A percentile compares a stretch with the other conserved stretches of the same genome.
Conservation (phyloP, 2,329 filamentous ascomycete genomes). For the Harringtonia aguacate region DNA sequence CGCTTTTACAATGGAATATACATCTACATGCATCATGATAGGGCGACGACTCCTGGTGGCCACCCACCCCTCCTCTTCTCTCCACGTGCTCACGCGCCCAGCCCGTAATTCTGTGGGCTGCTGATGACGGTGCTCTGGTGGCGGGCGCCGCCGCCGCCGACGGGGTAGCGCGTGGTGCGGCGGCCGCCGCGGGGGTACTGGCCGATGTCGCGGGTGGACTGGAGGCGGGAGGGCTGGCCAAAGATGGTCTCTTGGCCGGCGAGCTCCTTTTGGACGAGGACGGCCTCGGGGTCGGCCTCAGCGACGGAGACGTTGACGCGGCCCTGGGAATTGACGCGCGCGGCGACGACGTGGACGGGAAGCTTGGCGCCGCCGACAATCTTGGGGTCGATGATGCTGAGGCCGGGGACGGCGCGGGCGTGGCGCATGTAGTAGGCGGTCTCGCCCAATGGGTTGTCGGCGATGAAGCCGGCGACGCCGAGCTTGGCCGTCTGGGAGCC, state of each 20-base stretch:
- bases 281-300: slow-evolving; percentile 26
- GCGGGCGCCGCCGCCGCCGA: slow-evolving; percentile 15
- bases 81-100: slow-evolving; percentile 15
- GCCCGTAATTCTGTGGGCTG: slow-evolving; percentile 27
- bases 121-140: slow-evolving; percentile 15
- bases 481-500: slow-evolving; percentile 27
- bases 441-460: slow-evolving; percentile 28
- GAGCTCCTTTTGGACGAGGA: slow-evolving; percentile 35
- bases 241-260: slow-evolving; percentile 22
- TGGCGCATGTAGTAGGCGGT: slow-evolving; percentile 26
- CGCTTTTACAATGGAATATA: not conserved
- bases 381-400: slow-evolving; percentile 32
- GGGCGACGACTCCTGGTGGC: no score
- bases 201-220: slow-evolving; percentile 16
- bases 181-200: slow-evolving; percentile 4
- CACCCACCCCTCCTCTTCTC: not conserved
- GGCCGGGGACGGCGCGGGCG: slow-evolving; percentile 17
- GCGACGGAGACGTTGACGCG: slow-evolving; percentile 33
- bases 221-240: slow-evolving; percentile 17
- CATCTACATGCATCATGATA: not conserved
- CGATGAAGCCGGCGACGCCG: slow-evolving; percentile 45
- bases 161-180: not conserved
- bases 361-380: slow-evolving; percentile 43
- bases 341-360: slow-evolving; percentile 34
- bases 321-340: slow-evolving; percentile 38